Conservation (phyloP, 768 basidiomycete genomes). For the Naganishia vaughanmartiniae region DNA sequence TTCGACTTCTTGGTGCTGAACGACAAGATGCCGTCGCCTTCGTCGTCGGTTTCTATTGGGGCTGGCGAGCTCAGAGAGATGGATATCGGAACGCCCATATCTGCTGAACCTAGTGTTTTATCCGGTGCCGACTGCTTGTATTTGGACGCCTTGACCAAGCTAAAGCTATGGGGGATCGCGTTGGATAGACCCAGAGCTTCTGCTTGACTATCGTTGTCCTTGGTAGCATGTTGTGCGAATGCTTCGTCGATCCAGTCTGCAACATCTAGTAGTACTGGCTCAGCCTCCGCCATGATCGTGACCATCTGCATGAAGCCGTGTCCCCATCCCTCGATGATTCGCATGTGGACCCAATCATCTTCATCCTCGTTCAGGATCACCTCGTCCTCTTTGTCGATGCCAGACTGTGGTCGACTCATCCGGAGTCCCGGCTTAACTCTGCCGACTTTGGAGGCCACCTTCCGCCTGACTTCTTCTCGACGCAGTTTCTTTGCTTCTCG, state of each 20-base stretch:
- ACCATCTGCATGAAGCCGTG: conserved; percentile 97
- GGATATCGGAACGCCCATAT: conserved; percentile 37
- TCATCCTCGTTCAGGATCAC: conserved; percentile 65
- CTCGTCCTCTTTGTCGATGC: conserved; percentile 47
- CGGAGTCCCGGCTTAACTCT: conserved; percentile 63
- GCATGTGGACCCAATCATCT: conserved; percentile 91
- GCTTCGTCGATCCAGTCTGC: conserved; percentile 87
- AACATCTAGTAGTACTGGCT: conserved; percentile 71
- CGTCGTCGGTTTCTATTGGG: conserved; percentile 47
- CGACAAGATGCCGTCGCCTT: conserved; percentile 67
- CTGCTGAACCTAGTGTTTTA: conserved; percentile 43
- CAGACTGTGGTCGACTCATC: conserved; percentile 56
- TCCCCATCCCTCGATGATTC: conserved; percentile 92
- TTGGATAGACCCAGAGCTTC: background rate
- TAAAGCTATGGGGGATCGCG: background rate
- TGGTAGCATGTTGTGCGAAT: conserved; percentile 56
- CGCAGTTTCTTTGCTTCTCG: conserved; percentile 87
- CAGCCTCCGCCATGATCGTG: conserved; percentile 75
- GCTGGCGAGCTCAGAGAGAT: background rate
- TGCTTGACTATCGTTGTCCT: conserved; percentile 2
- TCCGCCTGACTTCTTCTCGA: conserved; percentile 68
- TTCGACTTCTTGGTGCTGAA: conserved; percentile 63
- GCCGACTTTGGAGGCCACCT: conserved; percentile 63
- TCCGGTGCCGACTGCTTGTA: conserved; percentile 38
- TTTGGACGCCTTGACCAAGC: conserved; percentile 44